These are phyloP conservation scores for Melaleuca quinquenervia DNA, from an alignment of 345 rosid genomes.

Conservation along the genomic window DNA sequence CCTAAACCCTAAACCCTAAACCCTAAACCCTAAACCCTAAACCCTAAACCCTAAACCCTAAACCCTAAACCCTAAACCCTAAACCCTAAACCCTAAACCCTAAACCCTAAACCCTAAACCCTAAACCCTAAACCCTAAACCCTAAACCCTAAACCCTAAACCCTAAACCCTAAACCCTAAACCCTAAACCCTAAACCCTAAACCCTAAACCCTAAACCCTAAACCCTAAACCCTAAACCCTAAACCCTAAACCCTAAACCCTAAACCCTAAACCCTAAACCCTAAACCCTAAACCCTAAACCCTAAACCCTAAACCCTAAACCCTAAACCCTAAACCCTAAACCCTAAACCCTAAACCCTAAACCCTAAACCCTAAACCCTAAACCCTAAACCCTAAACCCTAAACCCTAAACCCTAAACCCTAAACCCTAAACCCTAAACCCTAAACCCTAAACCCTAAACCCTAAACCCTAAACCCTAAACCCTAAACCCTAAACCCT, in stretches of 20 bases:
- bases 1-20: neutral
- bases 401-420: slow-evolving; percentile 9
- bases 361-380: slow-evolving; percentile 6
- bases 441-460: slow-evolving; percentile 5
- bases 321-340: slow-evolving; percentile 5
- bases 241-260: neutral
- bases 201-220: neutral
- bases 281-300: slow-evolving; percentile 1
- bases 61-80: neutral
- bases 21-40: neutral
- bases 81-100: neutral
- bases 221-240: neutral
- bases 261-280: neutral
- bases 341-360: slow-evolving; percentile 15
- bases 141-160: neutral
- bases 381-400: slow-evolving; percentile 8
- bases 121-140: neutral
- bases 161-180: neutral
- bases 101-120: neutral
- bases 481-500: slow-evolving; percentile 7
- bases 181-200: neutral
- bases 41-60: neutral
- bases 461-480: slow-evolving; percentile 1
- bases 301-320: slow-evolving; percentile 2
- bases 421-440: slow-evolving; percentile 15